Base-by-base conservation (phyloP, 2,329 filamentous ascomycete genomes). In the Knoxdaviesia proteae region DNA sequence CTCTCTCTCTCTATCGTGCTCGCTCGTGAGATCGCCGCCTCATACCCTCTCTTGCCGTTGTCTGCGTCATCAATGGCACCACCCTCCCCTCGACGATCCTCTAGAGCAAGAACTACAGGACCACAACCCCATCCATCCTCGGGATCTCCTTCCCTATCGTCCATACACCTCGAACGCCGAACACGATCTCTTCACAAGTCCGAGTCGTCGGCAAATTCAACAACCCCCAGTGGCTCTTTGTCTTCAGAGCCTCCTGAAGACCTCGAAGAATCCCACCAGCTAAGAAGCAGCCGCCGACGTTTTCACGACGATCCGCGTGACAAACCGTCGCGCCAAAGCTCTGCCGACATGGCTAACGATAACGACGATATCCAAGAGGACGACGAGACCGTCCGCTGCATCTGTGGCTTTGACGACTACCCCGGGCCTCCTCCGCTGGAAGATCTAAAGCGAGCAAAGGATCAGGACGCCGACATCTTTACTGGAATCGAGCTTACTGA, bases 361-460 rank as follows among this genome's bases (percentile, higher is more conserved):
- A 71, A 68, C 46, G 75, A 76, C 47, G 77, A 84, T 44, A 70
- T 80, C 40, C 81, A 84, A 46, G 81, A 81, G 54, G 84, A 94
- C 58, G 87, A 94, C 55, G 90, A 96, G 64, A 77, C 90, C 44
- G 94, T 94, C 55, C 77, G 90, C 51, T 98, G 90, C 63, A 79
- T 98, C 49, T 98, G 90, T 61, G 87, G 86, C 51, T 78, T 81
- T 52, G 84, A 92, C 54, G 90, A 98, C 45, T 96, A 96, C 61
- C 90, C 90, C 29, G 90, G 90, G 43, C 81, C 77, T 52, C 72
- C 80, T 45, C 71, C 72, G 44, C 69, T 72, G 52, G 70, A 77
- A 49, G 65, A 68, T 49, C 56, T 61, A 42, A 69, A 68, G 47
- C 57, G 63, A 40, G 63, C 61, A 47, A 75, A 74, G 51, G 68